Evolutionary conservation across 1,139 yeast species (phyloP).

Genomic region (Lizanozyma gosingica): DNA sequence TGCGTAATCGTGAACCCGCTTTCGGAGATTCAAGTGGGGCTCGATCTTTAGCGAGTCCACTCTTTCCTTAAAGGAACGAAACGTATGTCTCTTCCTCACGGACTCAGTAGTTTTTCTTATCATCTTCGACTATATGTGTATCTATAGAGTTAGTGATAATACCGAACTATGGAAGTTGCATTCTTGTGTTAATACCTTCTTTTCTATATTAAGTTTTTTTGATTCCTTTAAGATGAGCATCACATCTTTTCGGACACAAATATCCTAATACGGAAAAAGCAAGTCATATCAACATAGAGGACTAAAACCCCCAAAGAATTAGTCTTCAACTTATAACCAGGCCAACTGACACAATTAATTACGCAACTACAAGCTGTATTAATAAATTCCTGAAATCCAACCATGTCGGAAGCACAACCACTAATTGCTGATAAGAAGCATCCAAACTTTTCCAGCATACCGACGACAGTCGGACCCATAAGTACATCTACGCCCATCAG

Average conservation of each 20-base stretch:
- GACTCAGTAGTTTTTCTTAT: constrained; percentile 42
- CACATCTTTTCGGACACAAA: no score
- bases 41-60: constrained; percentile 81
- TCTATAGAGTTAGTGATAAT: no score
- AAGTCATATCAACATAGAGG: no score
- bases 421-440: background rate
- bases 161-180: no score
- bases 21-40: constrained; percentile 57
- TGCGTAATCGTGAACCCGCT: constrained; percentile 60
- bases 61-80: constrained; percentile 71
- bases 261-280: background rate
- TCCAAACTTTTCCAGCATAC: background rate
- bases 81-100: constrained; percentile 47
- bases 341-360: no score
- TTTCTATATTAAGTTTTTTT: no score
- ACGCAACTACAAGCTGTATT: background rate
- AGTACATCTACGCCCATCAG: background rate
- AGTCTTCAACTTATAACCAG: no score
- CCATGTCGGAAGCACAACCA: background rate
- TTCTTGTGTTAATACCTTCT: no score
- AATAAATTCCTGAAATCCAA: background rate
- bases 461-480: background rate
- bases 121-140: constrained; percentile 14
- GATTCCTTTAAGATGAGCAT: no score
- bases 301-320: no score